Conservation (phyloP, 2,329 filamentous ascomycete genomes). For the Colletotrichum tofieldiae region DNA sequence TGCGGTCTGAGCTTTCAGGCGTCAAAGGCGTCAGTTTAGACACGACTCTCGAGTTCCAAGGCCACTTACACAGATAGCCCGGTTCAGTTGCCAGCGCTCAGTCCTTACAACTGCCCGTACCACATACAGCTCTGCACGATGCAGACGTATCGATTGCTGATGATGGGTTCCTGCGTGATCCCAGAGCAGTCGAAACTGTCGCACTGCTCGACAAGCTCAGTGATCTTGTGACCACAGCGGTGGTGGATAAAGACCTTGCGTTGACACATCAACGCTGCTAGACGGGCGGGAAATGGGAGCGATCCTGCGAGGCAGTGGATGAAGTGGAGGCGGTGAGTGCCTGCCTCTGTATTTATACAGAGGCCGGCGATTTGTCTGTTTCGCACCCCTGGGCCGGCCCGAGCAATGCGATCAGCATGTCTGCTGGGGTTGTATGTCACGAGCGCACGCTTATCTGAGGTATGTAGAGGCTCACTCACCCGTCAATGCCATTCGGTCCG, state of each 20-base stretch:
- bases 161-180: constrained; percentile 44
- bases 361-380: background rate
- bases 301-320: background rate
- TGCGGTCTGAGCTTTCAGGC: background rate
- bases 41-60: background rate
- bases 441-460: background rate
- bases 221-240: constrained; percentile 52
- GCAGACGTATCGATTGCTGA: constrained; percentile 53
- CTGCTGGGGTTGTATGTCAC: background rate
- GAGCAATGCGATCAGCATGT: background rate
- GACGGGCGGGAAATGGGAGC: background rate
- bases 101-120: constrained; percentile 49
- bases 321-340: background rate
- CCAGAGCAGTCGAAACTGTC: constrained; percentile 48
- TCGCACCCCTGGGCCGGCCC: constrained; percentile 3
- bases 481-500: no score
- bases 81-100: background rate
- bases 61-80: background rate
- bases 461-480: background rate
- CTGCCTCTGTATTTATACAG: background rate
- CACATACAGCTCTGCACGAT: constrained; percentile 47
- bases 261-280: constrained; percentile 46
- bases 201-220: constrained; percentile 49
- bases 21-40: no score
- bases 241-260: constrained; percentile 53